Evolutionary conservation across 768 basidiomycete species (phyloP).

Genomic region (Suillus lakei): DNA sequence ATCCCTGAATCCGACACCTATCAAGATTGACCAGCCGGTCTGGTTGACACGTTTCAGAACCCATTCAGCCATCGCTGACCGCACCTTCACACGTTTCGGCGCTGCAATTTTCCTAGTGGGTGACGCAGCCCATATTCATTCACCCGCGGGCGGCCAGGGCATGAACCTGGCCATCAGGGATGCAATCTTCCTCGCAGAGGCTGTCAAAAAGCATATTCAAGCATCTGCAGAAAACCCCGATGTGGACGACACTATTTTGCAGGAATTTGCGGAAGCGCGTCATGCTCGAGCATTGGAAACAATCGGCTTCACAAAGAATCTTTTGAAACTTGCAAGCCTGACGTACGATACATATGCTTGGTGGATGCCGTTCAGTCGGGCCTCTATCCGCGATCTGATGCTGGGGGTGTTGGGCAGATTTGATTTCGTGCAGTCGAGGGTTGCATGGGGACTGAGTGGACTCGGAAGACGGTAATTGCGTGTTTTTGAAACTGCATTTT

Average conservation of each 20-base stretch:
- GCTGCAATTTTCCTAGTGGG: constrained; percentile 30
- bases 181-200: constrained; percentile 50
- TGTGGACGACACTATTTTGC: constrained; percentile 35
- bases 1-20: constrained; percentile 23
- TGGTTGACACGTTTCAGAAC: constrained; percentile 50
- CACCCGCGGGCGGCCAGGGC: constrained; percentile 59
- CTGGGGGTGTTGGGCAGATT: constrained; percentile 27
- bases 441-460: constrained; percentile 32
- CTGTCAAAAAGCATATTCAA: constrained; percentile 40
- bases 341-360: constrained; percentile 22
- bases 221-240: constrained; percentile 14
- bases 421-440: constrained; percentile 17
- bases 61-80: constrained; percentile 45
- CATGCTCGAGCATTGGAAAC: constrained; percentile 44
- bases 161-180: constrained; percentile 66
- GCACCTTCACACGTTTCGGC: constrained; percentile 35
- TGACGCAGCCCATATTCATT: constrained; percentile 57
- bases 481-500: background rate
- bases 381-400: constrained; percentile 30
- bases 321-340: constrained; percentile 30
- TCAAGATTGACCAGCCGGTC: constrained; percentile 37
- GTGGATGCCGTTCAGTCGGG: constrained; percentile 31
- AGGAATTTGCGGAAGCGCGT: constrained; percentile 41
- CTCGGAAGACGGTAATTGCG: constrained; percentile 23
- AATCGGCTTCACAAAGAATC: constrained; percentile 44